Conservation (phyloP, 2,329 filamentous ascomycete species). For the Colletotrichum cuscutae region DNA sequence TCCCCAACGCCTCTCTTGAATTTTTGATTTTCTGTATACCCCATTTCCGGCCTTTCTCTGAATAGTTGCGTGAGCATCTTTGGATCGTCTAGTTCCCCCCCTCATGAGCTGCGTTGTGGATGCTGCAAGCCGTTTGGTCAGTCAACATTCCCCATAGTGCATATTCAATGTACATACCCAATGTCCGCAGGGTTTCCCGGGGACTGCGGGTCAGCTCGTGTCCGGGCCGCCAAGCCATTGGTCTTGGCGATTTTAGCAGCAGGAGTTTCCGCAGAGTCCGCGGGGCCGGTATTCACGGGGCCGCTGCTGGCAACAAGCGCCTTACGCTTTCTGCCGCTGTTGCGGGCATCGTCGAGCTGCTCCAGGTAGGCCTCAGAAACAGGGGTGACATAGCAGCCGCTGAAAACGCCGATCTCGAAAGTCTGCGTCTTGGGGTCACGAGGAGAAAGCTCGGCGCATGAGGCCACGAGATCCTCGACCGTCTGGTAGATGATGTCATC, state of each 20-base stretch:
- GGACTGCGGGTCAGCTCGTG: constrained; percentile 8
- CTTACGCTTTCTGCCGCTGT: constrained; percentile 69
- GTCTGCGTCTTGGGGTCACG: constrained; percentile 63
- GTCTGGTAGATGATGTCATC: constrained; percentile 67
- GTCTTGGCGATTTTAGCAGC: constrained; percentile 15
- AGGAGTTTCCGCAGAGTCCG: background rate
- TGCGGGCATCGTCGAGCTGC: constrained; percentile 75
- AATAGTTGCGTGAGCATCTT: constrained; percentile 1
- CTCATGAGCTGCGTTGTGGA: constrained; percentile 22
- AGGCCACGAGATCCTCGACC: constrained; percentile 81
- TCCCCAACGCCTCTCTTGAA: constrained; percentile 16
- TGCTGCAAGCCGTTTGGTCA: constrained; percentile 1
- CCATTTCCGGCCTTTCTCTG: background rate
- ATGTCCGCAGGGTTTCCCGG: constrained; percentile 14
- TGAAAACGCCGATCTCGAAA: constrained; percentile 95
- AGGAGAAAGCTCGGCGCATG: constrained; percentile 78
- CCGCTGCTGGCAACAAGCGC: constrained; percentile 19
- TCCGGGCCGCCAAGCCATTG: constrained; percentile 1
- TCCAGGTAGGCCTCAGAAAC: constrained; percentile 86
- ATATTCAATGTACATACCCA: background rate
- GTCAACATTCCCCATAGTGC: background rate
- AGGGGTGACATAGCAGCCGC: constrained; percentile 84
- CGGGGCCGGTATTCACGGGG: background rate
- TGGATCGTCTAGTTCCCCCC: constrained; percentile 12
- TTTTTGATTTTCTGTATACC: constrained; percentile 9